Base-by-base conservation (phyloP, 495 filamentous ascomycete species). In the Podospora didyma region DNA sequence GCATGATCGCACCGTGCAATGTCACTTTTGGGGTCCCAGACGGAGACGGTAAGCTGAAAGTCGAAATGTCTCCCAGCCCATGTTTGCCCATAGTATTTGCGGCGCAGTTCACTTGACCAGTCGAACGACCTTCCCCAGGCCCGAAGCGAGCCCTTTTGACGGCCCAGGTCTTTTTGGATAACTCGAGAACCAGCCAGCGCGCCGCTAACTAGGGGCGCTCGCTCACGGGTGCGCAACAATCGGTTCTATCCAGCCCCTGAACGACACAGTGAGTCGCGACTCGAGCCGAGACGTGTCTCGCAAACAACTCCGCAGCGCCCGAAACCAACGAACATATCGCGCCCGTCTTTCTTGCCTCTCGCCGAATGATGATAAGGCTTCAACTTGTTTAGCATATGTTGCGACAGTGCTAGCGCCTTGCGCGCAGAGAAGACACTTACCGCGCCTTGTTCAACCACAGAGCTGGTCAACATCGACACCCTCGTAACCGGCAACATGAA, bases 351-450 rank as follows among this genome's bases (percentile, higher is more conserved):
- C 28, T 2, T 49, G 21, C 7, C 45, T 21, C 10, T 20, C 45
- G 5, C 45, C 16, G 7, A 23, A 21, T 20, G 45, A 19, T 19
- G n/a, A 11, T 4, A 22, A 11, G 9, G 11, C 45, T 19, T 20
- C 7, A 26, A 28, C 17, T 6, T 19, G 2, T 10, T 7, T 47
- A 20, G n/a, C 46, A 12, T 24, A 12, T 51, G 35, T 31, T 45
- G 42, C 61, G 53, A 65, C 45, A 58, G 61, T 57, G 57, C 60
- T 61, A 61, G 63, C 68, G 61, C 65, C 60, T 61, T 47, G 63
- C 61, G 63, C 65, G 51, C 58, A 54, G 54, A 46, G 35, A 20
- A 57, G 2, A 19, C 42, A 37, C 9, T 49, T 53, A 4, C 17
- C 46, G 52, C 26, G 26, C 26, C 26, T 53, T 54, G 14, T 14